Evolutionary conservation across 1,139 yeast species (phyloP), one percentile per base, ranked within the genome.

Genomic region (Geotrichum aggregatum): DNA sequence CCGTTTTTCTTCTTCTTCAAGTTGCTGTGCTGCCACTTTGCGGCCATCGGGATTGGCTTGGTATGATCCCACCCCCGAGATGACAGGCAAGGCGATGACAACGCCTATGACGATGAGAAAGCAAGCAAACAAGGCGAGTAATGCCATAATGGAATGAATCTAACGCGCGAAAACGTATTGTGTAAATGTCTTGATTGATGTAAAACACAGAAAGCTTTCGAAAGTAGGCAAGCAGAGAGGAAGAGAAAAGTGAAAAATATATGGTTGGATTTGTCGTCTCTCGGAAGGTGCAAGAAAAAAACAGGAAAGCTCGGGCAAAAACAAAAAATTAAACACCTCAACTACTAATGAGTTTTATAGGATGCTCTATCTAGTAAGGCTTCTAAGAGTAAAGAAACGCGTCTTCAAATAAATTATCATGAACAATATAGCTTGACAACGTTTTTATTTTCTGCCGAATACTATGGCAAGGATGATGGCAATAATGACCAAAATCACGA

Each of bases 401-500:
- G n/a, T n/a, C n/a, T n/a, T n/a, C n/a, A 24, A 40, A 8, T 40
- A 24, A 21, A 21, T 22, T 10, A 39, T 19, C 42, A 21, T 13
- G 16, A 21, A 39, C 21, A 39, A 41, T n/a, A 16, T 7, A 41
- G 16, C 18, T 11, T 21, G 14, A 26, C 30, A 13, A 18, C 13
- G 13, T n/a, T 16, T 6, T 33, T 40, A 40, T 18, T 40, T 40
- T 13, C 22, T 33, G 8, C 28, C 28, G 8, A 43, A 43, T 13
- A 43, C 47, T 19, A 43, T 22, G 16, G 47, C 47, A 3, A 66
- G 79, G 55, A 79, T 82, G 52, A 87, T 78, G 53, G 84, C 85
- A 59, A 85, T 78, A 47, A 87, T 87, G 64, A 87, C 73, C 58
- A 85, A 77, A 60, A 80, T 75, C 58, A 85, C 68, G 57, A 86